Evolutionary conservation across 1,139 yeast species (phyloP).

Genomic region (Saccharomyces uvarum): DNA sequence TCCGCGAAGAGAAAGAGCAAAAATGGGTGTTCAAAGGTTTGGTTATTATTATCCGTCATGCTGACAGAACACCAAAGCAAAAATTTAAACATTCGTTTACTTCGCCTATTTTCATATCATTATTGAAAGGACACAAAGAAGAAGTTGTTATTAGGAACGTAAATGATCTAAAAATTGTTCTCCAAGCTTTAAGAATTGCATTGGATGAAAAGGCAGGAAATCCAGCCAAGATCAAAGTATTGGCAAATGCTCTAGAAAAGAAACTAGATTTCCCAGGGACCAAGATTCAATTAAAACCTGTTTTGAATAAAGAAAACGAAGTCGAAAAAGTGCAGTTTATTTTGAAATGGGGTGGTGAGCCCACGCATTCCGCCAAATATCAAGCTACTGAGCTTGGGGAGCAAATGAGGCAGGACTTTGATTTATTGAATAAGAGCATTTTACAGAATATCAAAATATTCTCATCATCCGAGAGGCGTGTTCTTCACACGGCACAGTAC

Average conservation of each 20-base stretch:
- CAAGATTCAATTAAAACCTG: conserved; percentile 90
- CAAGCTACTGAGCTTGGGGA: conserved; percentile 96
- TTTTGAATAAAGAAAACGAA: conserved; percentile 57
- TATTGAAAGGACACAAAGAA: conserved; percentile 88
- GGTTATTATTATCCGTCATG: conserved; percentile 89
- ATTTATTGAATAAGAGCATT: conserved; percentile 76
- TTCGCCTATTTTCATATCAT: conserved; percentile 75
- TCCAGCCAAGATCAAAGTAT: conserved; percentile 60
- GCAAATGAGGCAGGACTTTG: conserved; percentile 85
- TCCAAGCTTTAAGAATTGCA: conserved; percentile 79
- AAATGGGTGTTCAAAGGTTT: conserved; percentile 96
- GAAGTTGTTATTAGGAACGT: conserved; percentile 92
- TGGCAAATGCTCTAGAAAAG: conserved; percentile 78
- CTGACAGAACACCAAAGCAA: conserved; percentile 98
- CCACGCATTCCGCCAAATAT: conserved; percentile 92
- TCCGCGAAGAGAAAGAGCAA: conserved; percentile 70
- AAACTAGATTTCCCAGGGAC: conserved; percentile 92
- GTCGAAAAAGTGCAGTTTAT: conserved; percentile 95
- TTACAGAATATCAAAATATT: conserved; percentile 71
- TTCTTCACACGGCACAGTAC: conserved; percentile 81
- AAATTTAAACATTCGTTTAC: conserved; percentile 93
- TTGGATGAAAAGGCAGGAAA: conserved; percentile 76
- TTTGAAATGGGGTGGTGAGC: conserved; percentile 98
- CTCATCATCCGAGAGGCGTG: conserved; percentile 92
- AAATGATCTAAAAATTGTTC: conserved; percentile 74